Base-by-base conservation (phyloP, 352 stramenopile species). In the Pythium apleroticum region DNA sequence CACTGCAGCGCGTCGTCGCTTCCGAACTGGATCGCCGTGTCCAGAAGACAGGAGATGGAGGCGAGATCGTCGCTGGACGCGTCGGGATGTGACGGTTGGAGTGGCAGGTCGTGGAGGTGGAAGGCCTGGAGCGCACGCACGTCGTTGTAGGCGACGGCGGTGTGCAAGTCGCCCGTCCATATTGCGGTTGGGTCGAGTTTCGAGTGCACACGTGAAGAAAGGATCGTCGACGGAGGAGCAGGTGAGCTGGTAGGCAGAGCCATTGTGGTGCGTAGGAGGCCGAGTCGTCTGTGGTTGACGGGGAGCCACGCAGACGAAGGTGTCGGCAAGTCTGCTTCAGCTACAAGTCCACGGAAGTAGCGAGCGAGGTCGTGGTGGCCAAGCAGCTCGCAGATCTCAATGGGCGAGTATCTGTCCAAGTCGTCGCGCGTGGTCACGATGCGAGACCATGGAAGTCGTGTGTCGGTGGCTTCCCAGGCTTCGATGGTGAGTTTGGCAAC, bases 1-100 rank as follows among this genome's bases (percentile, higher is more conserved):
- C 80, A 89, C 19, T 63, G 52, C 2, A 91, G 50, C 8, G 74
- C 69, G 3, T 74, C 56, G 1, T 86, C n/a, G 12, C 78, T 75
- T 11, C 66, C 58, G 41, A 56, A 49, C 0, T 63, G 52, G 48
- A 88, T 80, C 15, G 76, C 52, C 14, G 52, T 41, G 3, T 72
- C 58, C 9, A 83, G 4, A 4, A 82, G 48, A 10, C 20, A 4
- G 17, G 60, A 24, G 27, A 72, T 28, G 22, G 33, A 31, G 25
- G 19, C 6, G 22, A 41, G 2, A 15, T 46, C 33, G 12, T 49
- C 53, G 50, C 35, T 35, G 15, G 17, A 0, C 0, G 19, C 4
- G 37, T 46, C 19, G 22, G 37, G 9, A 9, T 4, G 22, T 5
- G 39, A 22, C 12, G 39, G 2, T 8, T 46, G 39, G 17, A 46